Evolutionary conservation across 768 basidiomycete species (phyloP), one percentile per base, ranked within the genome.

Genomic region (Mycena crocata): DNA sequence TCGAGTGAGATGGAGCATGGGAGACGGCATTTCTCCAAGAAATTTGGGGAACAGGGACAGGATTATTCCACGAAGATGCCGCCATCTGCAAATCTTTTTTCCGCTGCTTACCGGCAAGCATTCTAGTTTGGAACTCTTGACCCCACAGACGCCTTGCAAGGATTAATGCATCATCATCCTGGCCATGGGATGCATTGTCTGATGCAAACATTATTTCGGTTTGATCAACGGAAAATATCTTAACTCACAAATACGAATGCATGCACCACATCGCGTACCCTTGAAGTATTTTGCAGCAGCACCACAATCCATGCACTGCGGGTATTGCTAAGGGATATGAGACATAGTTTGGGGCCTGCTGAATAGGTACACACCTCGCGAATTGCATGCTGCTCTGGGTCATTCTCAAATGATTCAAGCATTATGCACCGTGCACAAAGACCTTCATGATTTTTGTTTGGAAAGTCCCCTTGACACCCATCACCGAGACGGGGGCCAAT

Each of bases 361-460:
- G 24, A 50, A 26, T 28, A 23, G 21, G 24, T 21, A 50, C 31
- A 19, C 12, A 54, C 52, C 52, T 54, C 32, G 10, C 30, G 31
- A 23, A 34, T 8, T 13, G 31, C 7, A 37, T n/a, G 23, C 37
- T 50, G 19, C n/a, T 23, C 17, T 14, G 26, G 10, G 5, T 60
- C 26, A 21, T 40, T 17, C 24, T 35, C 48, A n/a, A 60, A 9
- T 5, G 15, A 28, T 21, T 60, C 58, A n/a, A 60, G 58, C 58
- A 60, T 60, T 24, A 49, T 8, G 24, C 58, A 60, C 40, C 37
- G 35, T n/a, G 58, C 58, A 23, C 58, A 60, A 10, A 60, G 35
- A 4, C 58, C 58, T 2, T 17, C 35, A 14, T 34, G 50, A 19
- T 60, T 48, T 28, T 60, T 60, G 19, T 37, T 17, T 14, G 58